A percentile compares a stretch with the other conserved stretches of the same genome.
These are phyloP conservation scores for Euphrasia arctica DNA, from an alignment of 305 asterid species.

Conservation along the genomic window DNA sequence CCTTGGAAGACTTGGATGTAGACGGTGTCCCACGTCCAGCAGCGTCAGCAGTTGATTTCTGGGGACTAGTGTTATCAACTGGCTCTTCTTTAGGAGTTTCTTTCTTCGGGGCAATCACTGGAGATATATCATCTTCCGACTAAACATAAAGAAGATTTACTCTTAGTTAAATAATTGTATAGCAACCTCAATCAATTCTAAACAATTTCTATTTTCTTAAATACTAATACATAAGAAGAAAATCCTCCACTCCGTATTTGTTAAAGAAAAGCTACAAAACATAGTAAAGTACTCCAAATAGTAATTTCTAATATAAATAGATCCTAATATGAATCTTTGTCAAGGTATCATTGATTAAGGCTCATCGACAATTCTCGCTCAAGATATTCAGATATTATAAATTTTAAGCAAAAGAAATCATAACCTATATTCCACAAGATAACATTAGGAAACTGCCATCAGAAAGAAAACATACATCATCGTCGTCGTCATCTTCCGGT, in stretches of 20 bases:
- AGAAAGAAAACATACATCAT: constrained; percentile 53
- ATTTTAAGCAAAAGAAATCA: constrained; percentile 12
- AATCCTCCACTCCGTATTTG: constrained; percentile 2
- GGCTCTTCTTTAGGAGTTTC: constrained; percentile 88
- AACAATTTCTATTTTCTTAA: constrained; percentile 14
- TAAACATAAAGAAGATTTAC: constrained; percentile 29
- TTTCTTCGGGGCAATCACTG: constrained; percentile 85
- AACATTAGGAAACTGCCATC: constrained; percentile 23
- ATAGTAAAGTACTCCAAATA: neutral
- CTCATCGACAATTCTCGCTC: constrained; percentile 8
- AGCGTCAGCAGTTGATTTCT: constrained; percentile 50
- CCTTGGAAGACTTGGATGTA: constrained; percentile 73
- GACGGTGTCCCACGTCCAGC: constrained; percentile 72
- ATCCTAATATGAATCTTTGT: constrained; percentile 3
- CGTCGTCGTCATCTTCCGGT: constrained; percentile 84
- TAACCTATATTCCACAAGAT: constrained; percentile 11
- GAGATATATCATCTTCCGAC: constrained; percentile 81
- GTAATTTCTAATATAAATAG: neutral
- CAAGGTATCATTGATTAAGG: constrained; percentile 7
- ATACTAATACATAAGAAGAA: neutral
- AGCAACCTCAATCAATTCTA: constrained; percentile 5
- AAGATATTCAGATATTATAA: constrained; percentile 17
- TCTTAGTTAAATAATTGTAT: constrained; percentile 1
- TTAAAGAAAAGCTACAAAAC: constrained; percentile 9
- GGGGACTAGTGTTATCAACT: constrained; percentile 64